Conservation (phyloP, 1,139 yeast species). For the Yamadazyma conglobata region DNA sequence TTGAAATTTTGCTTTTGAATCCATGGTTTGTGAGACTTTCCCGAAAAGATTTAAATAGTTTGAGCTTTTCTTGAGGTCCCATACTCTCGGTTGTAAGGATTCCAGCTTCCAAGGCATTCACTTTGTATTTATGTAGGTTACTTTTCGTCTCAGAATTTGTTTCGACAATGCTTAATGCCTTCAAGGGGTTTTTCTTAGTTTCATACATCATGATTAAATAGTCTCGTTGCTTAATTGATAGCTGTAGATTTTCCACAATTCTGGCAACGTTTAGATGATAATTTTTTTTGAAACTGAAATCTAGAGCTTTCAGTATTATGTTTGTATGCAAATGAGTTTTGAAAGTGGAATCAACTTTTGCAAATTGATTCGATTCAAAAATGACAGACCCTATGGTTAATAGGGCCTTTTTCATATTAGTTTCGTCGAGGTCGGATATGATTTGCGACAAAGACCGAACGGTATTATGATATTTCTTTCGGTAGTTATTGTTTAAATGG, state of each 20-base stretch:
- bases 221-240: not conserved
- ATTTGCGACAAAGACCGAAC: slow-evolving; percentile 29
- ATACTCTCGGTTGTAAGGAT: slow-evolving; percentile 6
- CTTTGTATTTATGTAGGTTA: slow-evolving; percentile 5
- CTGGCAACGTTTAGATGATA: not conserved
- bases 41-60: slow-evolving; percentile 9
- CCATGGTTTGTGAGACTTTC: slow-evolving; percentile 6
- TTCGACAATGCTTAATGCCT: slow-evolving; percentile 5
- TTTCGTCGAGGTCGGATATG: slow-evolving; percentile 22
- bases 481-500: slow-evolving; percentile 11
- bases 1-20: slow-evolving; percentile 10
- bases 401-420: slow-evolving; percentile 8
- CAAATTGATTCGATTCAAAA: not conserved
- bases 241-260: slow-evolving; percentile 1
- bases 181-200: slow-evolving; percentile 5
- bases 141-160: slow-evolving; percentile 6
- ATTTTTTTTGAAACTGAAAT: slow-evolving; percentile 8
- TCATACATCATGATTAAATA: slow-evolving; percentile 3
- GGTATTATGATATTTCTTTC: slow-evolving; percentile 23
- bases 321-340: slow-evolving; percentile 4
- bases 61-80: slow-evolving; percentile 4
- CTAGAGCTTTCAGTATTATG: slow-evolving; percentile 6
- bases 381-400: slow-evolving; percentile 2
- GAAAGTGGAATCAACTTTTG: slow-evolving; percentile 1
- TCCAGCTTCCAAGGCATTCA: slow-evolving; percentile 12